phyloP scores from a whole-genome alignment of 495 filamentous ascomycete species.

The Hypoxylon trugodes region DNA sequence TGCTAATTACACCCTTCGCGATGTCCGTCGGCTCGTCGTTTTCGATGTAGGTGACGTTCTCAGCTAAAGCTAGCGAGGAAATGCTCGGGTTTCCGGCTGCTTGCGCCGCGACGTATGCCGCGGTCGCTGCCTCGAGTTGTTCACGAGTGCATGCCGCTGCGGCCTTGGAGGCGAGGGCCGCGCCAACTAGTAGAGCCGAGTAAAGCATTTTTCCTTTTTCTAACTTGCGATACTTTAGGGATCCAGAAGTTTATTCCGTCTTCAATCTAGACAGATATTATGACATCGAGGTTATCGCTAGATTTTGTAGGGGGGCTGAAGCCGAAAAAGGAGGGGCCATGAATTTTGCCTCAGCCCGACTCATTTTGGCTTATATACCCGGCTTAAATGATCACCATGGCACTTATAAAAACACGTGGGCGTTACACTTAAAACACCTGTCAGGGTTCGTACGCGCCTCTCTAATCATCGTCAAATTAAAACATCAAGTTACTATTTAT shows the following conservation, averaged over 20 bases:
- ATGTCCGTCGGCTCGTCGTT: conserved; percentile 41
- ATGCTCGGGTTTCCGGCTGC: conserved; percentile 21
- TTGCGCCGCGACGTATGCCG: conserved; percentile 39
- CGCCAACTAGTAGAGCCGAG: conserved; percentile 14
- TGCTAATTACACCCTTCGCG: conserved; percentile 43
- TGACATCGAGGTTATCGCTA: conserved; percentile 6
- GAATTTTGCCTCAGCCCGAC: conserved; percentile 28
- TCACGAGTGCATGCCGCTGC: conserved; percentile 37
- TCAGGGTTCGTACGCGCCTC: not conserved
- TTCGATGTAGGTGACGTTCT: conserved; percentile 41
- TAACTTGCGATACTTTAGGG: not conserved
- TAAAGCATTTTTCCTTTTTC: conserved; percentile 23
- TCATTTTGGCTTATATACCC: conserved; percentile 41
- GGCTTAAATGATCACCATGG: conserved; percentile 31
- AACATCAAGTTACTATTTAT: not conserved
- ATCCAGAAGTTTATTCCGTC: not conserved
- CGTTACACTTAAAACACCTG: conserved; percentile 2
- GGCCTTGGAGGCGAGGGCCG: conserved; percentile 30
- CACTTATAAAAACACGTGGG: conserved; percentile 22
- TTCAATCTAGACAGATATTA: not conserved
- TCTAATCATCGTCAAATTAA: not conserved
- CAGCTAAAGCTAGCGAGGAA: conserved; percentile 25
- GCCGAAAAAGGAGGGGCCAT: conserved; percentile 30
- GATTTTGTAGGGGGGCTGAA: conserved; percentile 30
- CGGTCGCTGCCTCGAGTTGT: conserved; percentile 33